A percentile compares a stretch with the other conserved stretches of the same genome.
Conservation (phyloP, 257 asterid genomes). For the Solanum medicagineum region DNA sequence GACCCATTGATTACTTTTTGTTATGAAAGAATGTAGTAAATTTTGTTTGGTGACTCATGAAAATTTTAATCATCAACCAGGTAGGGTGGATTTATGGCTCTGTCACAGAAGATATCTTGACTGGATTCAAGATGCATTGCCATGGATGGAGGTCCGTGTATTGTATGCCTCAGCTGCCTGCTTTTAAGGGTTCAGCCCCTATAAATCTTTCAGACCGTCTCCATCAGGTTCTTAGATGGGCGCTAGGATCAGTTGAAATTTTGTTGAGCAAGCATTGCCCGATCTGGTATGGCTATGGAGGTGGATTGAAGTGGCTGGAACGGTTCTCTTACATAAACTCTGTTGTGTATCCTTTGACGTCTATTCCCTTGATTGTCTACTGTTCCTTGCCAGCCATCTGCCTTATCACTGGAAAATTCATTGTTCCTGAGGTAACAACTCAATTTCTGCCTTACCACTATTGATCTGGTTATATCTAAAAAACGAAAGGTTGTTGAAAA, state of each 20-base stretch:
- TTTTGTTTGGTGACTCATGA: constrained; percentile 1
- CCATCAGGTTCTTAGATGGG: constrained; percentile 95
- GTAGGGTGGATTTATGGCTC: constrained; percentile 98
- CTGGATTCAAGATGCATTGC: constrained; percentile 92
- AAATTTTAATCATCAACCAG: constrained; percentile 15
- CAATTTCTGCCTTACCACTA: not conserved
- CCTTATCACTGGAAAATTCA: constrained; percentile 84
- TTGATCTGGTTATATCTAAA: not conserved
- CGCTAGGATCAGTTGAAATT: constrained; percentile 93
- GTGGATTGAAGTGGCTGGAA: constrained; percentile 77
- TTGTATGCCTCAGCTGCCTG: constrained; percentile 76
- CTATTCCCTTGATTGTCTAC: constrained; percentile 74
- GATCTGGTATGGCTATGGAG: constrained; percentile 89
- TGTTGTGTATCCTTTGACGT: constrained; percentile 92
- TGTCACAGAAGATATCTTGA: constrained; percentile 84
- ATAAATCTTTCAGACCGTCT: constrained; percentile 89
- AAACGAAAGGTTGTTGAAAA: not conserved
- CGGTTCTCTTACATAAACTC: constrained; percentile 75
- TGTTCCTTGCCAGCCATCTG: constrained; percentile 90
- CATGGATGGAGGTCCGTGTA: constrained; percentile 96
- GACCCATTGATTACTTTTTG: not conserved
- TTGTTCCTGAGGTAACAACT: constrained; percentile 76
- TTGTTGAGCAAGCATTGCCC: constrained; percentile 87
- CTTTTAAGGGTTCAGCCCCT: constrained; percentile 88
- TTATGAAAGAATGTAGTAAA: not conserved